Base-by-base conservation (phyloP, 257 asterid genomes). In the Cynanchum wilfordii region DNA sequence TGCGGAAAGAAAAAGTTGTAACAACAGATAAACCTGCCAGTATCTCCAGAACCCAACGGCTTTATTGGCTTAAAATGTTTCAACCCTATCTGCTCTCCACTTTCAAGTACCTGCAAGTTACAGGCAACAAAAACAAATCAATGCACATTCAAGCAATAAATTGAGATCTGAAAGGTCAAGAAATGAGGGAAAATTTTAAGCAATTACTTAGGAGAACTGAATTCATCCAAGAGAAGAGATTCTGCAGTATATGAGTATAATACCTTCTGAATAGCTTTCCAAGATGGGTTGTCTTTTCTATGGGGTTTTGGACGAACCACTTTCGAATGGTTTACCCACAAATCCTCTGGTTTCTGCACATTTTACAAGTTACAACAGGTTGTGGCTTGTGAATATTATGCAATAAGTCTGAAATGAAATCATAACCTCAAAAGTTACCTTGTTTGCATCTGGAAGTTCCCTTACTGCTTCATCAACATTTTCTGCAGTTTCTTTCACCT, bases 41-140 rank as follows among this genome's bases (percentile, higher is more conserved):
- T 95, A 77, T 92, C 99, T 63, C 99, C 99, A 65, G 97, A 87
- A 76, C 99, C 99, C 72, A 95, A 76, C n/a, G 99, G 97, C 79
- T 90, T 92, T 60, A 95, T 79, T 49, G 99, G 99, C 83, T 77
- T 92, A 74, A 92, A 92, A 82, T 95, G 99, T 71, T 90, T 92
- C 84, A 95, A 86, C 68, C 94, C 86, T 69, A 95, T 79, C 78
- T 81, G 91, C 70, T 95, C 98, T 71, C 97, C 99, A 57, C 78
- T 68, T 1, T 86, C 92, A 50, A 79, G 74, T 78, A 92, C 79
- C 99, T 94, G 90, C 79, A 78, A 64, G 74, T 76, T 40, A 10
- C 63, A 56, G 64, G 62, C 45, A 60, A 72, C 38, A 64, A 49
- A 22, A 38, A 49, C 16, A 62, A 3, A 38, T 66, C 27, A 54